A percentile compares a stretch with the other conserved stretches of the same genome.
These are phyloP conservation scores for Beauveria medogensis DNA, from an alignment of 2,329 filamentous ascomycete species.

Conservation along the genomic window DNA sequence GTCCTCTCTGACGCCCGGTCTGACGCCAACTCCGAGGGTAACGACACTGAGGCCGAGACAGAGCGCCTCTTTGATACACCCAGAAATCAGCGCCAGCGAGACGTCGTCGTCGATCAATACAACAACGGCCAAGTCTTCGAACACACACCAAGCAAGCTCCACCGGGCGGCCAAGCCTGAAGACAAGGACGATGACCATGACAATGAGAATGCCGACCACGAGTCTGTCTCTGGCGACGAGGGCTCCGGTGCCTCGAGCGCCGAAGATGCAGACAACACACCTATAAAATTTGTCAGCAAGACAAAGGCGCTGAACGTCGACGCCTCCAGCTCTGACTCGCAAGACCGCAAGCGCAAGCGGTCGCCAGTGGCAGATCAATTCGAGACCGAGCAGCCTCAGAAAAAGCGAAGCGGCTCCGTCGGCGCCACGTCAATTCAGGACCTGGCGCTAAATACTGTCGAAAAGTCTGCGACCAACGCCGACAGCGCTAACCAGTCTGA, in stretches of 20 bases:
- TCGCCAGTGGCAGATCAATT: conserved; percentile 36
- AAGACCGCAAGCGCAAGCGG: conserved; percentile 43
- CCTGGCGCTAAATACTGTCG: conserved; percentile 26
- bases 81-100: conserved; percentile 53
- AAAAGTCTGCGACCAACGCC: conserved; percentile 26
- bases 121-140: conserved; percentile 49
- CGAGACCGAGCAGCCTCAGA: conserved; percentile 39
- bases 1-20: conserved; percentile 47
- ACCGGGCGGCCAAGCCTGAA: conserved; percentile 35
- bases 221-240: conserved; percentile 33
- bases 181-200: conserved; percentile 30
- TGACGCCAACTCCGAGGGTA: conserved; percentile 34
- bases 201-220: conserved; percentile 18
- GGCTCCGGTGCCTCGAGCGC: conserved; percentile 31
- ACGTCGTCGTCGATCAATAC: conserved; percentile 51
- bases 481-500: conserved; percentile 33
- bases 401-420: conserved; percentile 47
- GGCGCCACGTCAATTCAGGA: conserved; percentile 28
- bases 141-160: conserved; percentile 70
- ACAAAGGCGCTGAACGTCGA: conserved; percentile 16
- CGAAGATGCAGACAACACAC: conserved; percentile 28
- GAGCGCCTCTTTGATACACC: conserved; percentile 90
- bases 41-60: conserved; percentile 82
- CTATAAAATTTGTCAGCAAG: conserved; percentile 25
- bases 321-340: conserved; percentile 18